Evolutionary conservation across 2,329 filamentous ascomycete genomes (phyloP).

Genomic region (Trichoderma breve): DNA sequence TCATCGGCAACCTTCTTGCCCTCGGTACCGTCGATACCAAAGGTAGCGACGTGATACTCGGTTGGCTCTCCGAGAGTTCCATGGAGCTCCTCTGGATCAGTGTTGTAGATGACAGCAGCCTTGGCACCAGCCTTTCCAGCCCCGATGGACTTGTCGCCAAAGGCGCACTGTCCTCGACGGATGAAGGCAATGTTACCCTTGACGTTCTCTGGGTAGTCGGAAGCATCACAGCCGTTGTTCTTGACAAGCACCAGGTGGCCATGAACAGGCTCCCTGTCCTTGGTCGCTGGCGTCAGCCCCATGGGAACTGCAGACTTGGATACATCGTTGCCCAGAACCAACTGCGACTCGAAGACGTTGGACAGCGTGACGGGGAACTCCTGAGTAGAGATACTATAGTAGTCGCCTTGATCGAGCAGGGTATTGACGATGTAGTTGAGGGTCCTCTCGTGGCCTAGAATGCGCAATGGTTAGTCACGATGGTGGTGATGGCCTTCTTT

Average conservation of each 20-base stretch:
- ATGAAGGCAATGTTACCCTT: conserved; percentile 68
- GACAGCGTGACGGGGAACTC: conserved; percentile 62
- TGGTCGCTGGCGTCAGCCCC: conserved; percentile 65
- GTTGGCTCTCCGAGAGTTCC: conserved; percentile 67
- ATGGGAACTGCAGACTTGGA: conserved; percentile 54
- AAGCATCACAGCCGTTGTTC: conserved; percentile 61
- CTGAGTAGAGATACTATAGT: conserved; percentile 64
- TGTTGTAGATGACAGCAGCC: conserved; percentile 74
- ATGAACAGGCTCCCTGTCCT: conserved; percentile 56
- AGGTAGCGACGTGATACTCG: conserved; percentile 62
- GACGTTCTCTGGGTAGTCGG: conserved; percentile 61
- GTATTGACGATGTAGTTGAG: conserved; percentile 60
- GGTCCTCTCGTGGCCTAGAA: conserved; percentile 59
- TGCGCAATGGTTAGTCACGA: neutral
- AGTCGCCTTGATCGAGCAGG: conserved; percentile 54
- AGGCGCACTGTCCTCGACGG: conserved; percentile 66
- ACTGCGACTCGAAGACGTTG: conserved; percentile 56
- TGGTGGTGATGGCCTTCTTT: neutral
- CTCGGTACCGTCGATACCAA: conserved; percentile 61
- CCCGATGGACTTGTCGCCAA: conserved; percentile 66
- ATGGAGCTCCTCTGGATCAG: conserved; percentile 57
- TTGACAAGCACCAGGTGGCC: conserved; percentile 59
- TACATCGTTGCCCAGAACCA: conserved; percentile 54
- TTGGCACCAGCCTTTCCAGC: conserved; percentile 68
- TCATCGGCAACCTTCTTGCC: conserved; percentile 55